phyloP scores from a whole-genome alignment of 306 rosid genomes.

The Prunus mira region DNA sequence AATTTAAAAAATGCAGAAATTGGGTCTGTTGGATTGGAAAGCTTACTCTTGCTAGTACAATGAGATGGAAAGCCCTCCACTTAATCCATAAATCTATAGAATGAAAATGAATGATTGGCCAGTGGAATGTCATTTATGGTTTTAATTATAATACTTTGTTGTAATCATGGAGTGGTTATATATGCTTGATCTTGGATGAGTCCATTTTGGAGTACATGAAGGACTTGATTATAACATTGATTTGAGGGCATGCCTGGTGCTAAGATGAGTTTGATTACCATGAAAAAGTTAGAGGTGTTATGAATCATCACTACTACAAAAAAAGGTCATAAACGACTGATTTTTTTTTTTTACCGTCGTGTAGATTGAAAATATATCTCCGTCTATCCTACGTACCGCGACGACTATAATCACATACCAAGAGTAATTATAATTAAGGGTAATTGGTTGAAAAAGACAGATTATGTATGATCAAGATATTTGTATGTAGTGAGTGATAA shows the following conservation, averaged over 20 bases:
- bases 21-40: slow-evolving; percentile 5
- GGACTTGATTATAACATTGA: not conserved
- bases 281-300: not conserved
- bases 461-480: too few species aligned
- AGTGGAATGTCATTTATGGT: not conserved
- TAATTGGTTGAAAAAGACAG: too few species aligned
- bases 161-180: slow-evolving; percentile 5
- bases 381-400: too few species aligned
- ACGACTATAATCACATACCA: not conserved
- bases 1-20: not conserved
- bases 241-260: not conserved
- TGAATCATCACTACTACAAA: too few species aligned
- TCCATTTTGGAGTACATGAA: not conserved
- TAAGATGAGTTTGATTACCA: slow-evolving; percentile 1
- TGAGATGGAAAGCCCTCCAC: not conserved
- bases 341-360: too few species aligned
- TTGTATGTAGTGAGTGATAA: not conserved
- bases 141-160: not conserved
- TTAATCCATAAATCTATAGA: not conserved
- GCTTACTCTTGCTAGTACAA: not conserved
- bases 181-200: not conserved
- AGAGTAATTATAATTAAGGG: not conserved
- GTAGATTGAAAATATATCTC: too few species aligned
- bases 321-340: too few species aligned
- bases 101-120: not conserved